Conservation (phyloP, 106 monocot species). For the Narthecium ossifragum region DNA sequence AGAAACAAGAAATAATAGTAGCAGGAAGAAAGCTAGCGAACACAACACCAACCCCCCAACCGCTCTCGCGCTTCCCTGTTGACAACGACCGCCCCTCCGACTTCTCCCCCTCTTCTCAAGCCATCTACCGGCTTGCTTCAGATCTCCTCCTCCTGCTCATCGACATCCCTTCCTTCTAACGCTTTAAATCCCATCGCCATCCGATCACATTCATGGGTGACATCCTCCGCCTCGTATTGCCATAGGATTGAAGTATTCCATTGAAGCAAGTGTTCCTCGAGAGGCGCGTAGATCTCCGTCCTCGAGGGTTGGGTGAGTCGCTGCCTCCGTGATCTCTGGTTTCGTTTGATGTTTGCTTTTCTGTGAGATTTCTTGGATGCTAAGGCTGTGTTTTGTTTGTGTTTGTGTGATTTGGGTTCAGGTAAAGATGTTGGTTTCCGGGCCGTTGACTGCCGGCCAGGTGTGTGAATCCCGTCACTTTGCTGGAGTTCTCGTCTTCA, state of each 20-base stretch:
- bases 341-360: too few relatives aligned
- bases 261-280: not conserved
- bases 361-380: too few relatives aligned
- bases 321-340: not conserved
- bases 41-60: too few relatives aligned
- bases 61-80: too few relatives aligned
- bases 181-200: not conserved
- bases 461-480: not conserved
- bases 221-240: not conserved
- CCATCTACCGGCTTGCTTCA: conserved; percentile 4
- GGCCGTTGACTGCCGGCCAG: conserved; percentile 10
- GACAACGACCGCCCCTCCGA: too few relatives aligned
- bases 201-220: not conserved
- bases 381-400: not conserved
- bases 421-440: conserved; percentile 11
- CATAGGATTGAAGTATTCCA: not conserved
- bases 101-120: too few relatives aligned
- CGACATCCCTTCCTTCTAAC: not conserved
- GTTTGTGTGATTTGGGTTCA: not conserved
- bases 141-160: conserved; percentile 3
- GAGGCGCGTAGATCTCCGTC: not conserved
- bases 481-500: not conserved
- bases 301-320: not conserved
- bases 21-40: too few relatives aligned
- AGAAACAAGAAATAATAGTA: too few relatives aligned